phyloP scores from a whole-genome alignment of 1,284 basidiomycete genomes.

The Taiwanofungus camphoratus region DNA sequence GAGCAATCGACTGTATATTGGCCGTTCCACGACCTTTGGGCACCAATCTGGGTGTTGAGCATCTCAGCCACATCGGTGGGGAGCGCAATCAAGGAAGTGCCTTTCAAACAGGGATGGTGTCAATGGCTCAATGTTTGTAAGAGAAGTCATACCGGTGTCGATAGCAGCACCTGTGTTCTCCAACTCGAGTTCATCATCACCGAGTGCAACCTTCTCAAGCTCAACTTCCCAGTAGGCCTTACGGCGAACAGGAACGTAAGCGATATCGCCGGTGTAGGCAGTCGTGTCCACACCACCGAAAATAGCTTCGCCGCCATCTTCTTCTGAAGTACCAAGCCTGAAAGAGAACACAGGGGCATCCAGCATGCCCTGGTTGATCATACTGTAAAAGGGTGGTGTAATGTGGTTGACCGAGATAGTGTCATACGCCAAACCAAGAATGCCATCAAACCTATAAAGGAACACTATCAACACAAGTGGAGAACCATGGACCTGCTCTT shows the following conservation, averaged over 20 bases:
- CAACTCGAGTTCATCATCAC: slow-evolving; percentile 79
- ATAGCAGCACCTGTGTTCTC: slow-evolving; percentile 94
- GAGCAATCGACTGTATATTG: slow-evolving; percentile 92
- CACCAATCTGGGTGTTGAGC: slow-evolving; percentile 94
- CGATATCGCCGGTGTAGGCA: slow-evolving; percentile 81
- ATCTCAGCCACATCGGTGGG: slow-evolving; percentile 97
- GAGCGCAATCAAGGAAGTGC: slow-evolving; percentile 86
- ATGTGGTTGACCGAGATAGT: slow-evolving; percentile 96
- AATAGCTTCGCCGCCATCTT: slow-evolving; percentile 87
- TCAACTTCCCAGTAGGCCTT: slow-evolving; percentile 99
- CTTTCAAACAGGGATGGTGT: slow-evolving; percentile 30
- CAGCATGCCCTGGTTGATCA: slow-evolving; percentile 83
- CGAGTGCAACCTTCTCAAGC: slow-evolving; percentile 81
- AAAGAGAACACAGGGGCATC: slow-evolving; percentile 92
- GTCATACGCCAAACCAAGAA: slow-evolving; percentile 92
- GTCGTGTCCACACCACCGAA: slow-evolving; percentile 88
- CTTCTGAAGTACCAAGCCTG: slow-evolving; percentile 84
- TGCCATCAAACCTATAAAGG: slow-evolving; percentile 81
- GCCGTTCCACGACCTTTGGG: slow-evolving; percentile 89
- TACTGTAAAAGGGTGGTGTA: slow-evolving; percentile 92
- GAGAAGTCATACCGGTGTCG: slow-evolving; percentile 70
- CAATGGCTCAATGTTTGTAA: not conserved
- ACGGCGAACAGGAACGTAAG: slow-evolving; percentile 89
- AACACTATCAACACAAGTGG: not conserved
- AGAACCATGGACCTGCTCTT: not conserved